A percentile compares a stretch with the other conserved stretches of the same genome.
Conservation (phyloP, 116 monocot species). For the Phalaenopsis hybrid region DNA sequence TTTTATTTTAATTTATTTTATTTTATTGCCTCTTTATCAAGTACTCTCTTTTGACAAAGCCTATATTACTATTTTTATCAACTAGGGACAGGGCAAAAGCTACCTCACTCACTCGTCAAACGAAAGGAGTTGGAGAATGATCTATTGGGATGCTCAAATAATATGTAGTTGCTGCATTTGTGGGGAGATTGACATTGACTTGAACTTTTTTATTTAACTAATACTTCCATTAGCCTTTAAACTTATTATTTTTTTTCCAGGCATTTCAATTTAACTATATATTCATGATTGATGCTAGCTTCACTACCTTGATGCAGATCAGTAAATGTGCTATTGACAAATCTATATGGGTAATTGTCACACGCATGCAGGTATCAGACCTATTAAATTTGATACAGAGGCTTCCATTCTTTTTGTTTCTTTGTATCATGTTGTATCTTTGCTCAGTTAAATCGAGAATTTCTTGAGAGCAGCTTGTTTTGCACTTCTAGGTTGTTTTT, state of each 20-base stretch:
- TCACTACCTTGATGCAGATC: conserved; percentile 50
- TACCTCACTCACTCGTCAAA: conserved; percentile 47
- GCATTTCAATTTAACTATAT: neutral
- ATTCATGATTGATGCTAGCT: neutral
- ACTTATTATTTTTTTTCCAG: neutral
- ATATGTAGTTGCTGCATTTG: conserved; percentile 71
- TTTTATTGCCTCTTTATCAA: neutral
- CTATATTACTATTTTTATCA: conserved; percentile 99
- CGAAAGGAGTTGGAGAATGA: conserved; percentile 80
- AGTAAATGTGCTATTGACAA: conserved; percentile 90
- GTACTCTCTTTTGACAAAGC: conserved; percentile 40
- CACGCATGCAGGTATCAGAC: conserved; percentile 82
- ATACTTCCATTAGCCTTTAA: neutral
- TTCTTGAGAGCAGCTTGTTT: neutral
- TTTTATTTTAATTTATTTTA: no score
- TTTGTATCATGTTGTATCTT: neutral
- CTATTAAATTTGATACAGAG: neutral
- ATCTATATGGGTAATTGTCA: conserved; percentile 93
- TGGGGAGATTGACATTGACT: conserved; percentile 46
- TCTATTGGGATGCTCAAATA: conserved; percentile 89
- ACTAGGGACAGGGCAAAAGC: conserved; percentile 72
- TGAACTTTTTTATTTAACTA: conserved; percentile 3
- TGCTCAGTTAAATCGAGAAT: neutral
- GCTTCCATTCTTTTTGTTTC: neutral
- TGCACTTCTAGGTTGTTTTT: neutral